phyloP scores from a whole-genome alignment of 176 grass and related monocot genomes.

The Musa itinerans region DNA sequence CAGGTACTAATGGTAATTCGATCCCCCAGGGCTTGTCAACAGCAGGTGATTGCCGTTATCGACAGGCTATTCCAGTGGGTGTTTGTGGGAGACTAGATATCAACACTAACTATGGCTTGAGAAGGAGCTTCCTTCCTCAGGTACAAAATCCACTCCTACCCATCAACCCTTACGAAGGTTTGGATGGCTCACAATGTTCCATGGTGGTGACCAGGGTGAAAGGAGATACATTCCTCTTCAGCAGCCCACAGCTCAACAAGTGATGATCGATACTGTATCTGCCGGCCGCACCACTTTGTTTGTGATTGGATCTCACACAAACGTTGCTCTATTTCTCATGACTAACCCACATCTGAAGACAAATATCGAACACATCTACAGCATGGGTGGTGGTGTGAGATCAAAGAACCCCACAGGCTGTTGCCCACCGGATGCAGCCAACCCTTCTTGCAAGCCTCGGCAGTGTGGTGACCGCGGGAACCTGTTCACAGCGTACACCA shows the following conservation, averaged over 20 bases:
- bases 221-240: constrained; percentile 46
- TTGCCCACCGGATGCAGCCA: constrained; percentile 9
- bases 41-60: constrained; percentile 59
- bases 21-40: constrained; percentile 47
- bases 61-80: constrained; percentile 48
- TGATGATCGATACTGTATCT: constrained; percentile 51
- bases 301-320: constrained; percentile 64
- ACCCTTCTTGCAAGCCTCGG: constrained; percentile 18
- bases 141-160: neutral
- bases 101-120: constrained; percentile 50
- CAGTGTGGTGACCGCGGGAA: constrained; percentile 45
- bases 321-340: constrained; percentile 63
- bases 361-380: constrained; percentile 54
- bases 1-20: too few species aligned
- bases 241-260: constrained; percentile 58
- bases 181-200: neutral
- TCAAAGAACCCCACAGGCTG: constrained; percentile 34
- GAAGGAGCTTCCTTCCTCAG: constrained; percentile 54
- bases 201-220: constrained; percentile 14
- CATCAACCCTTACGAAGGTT: neutral
- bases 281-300: constrained; percentile 43
- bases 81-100: constrained; percentile 34
- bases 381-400: constrained; percentile 59
- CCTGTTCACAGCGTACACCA: constrained; percentile 44
- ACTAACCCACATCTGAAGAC: constrained; percentile 36